phyloP scores from a whole-genome alignment of 2,329 filamentous ascomycete genomes.

The Raffaelea deltoideospora region DNA sequence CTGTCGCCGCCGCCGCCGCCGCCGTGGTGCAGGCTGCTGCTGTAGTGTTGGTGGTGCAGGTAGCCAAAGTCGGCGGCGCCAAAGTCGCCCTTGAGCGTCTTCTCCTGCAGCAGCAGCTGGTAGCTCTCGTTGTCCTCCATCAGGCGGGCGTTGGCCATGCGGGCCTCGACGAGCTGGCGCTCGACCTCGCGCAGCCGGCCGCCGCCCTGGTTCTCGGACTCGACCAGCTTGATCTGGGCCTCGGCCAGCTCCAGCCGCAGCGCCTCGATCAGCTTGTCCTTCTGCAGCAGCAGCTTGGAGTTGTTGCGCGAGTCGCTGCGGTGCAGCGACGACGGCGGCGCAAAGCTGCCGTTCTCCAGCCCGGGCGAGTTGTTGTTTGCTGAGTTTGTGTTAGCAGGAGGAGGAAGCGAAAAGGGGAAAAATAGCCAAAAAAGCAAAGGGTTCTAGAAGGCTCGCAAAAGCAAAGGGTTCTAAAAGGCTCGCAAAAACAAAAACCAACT shows the following conservation, averaged over 20 bases:
- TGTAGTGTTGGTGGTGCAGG: not conserved
- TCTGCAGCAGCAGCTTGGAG: constrained; percentile 81
- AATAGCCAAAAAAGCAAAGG: not conserved
- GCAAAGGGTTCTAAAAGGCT: not conserved
- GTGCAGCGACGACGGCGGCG: constrained; percentile 68
- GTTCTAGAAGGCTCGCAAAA: not conserved
- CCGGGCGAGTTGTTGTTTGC: constrained; percentile 46
- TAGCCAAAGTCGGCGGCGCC: constrained; percentile 68
- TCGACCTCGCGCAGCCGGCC: constrained; percentile 83
- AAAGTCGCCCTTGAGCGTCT: constrained; percentile 90
- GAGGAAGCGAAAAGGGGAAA: not conserved
- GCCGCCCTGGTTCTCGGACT: constrained; percentile 84
- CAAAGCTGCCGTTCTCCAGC: constrained; percentile 65
- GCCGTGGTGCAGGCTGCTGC: not conserved
- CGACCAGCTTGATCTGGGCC: constrained; percentile 85
- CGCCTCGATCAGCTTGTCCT: constrained; percentile 91
- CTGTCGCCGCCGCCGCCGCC: not conserved
- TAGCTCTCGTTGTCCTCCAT: constrained; percentile 99
- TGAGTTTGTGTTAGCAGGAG: constrained; percentile 4
- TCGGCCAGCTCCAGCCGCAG: constrained; percentile 85
- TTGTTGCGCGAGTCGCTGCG: constrained; percentile 81
- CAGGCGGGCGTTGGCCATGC: constrained; percentile 86
- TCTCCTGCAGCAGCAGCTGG: constrained; percentile 84
- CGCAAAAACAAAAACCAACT: not conserved
- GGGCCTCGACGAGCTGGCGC: constrained; percentile 73